A percentile compares a stretch with the other conserved stretches of the same genome.
phyloP scores from a whole-genome alignment of 768 basidiomycete species.

The Thelephora ganbajun region DNA sequence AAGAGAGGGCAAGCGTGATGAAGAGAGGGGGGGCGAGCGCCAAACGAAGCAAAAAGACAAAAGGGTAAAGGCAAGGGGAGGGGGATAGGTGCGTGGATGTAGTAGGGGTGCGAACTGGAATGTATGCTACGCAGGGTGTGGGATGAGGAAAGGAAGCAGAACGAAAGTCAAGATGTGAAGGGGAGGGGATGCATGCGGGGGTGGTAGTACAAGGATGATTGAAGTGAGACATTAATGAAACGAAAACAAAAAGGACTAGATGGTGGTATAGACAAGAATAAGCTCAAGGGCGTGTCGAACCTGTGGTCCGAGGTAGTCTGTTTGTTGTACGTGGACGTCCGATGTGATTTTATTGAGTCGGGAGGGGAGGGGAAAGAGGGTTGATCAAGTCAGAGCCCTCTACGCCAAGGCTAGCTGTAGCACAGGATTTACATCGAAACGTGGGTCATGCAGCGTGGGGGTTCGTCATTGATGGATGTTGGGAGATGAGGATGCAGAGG shows the following conservation, averaged over 20 bases:
- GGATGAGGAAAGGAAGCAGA: background rate
- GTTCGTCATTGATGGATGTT: no score
- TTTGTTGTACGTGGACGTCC: no score
- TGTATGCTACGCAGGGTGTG: background rate
- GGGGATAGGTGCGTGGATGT: background rate
- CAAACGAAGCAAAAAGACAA: background rate
- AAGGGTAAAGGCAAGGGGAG: background rate
- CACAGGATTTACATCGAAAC: no score
- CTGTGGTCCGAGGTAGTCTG: no score
- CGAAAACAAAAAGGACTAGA: background rate
- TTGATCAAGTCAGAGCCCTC: no score
- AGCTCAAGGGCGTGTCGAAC: background rate
- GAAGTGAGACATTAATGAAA: background rate
- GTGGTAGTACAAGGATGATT: background rate
- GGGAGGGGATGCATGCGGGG: background rate
- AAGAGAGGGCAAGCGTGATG: background rate
- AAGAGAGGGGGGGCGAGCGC: background rate
- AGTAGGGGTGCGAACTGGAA: background rate
- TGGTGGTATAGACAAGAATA: background rate
- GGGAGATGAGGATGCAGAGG: no score
- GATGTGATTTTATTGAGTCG: no score
- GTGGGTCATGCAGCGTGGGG: no score
- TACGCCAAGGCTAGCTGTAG: no score
- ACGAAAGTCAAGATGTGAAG: background rate
- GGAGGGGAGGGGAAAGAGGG: no score